Percentiles rank a stretch among this genome's conserved stretches.
Conservation (phyloP, 1,284 basidiomycete species). For the Tremellales sp. region DNA sequence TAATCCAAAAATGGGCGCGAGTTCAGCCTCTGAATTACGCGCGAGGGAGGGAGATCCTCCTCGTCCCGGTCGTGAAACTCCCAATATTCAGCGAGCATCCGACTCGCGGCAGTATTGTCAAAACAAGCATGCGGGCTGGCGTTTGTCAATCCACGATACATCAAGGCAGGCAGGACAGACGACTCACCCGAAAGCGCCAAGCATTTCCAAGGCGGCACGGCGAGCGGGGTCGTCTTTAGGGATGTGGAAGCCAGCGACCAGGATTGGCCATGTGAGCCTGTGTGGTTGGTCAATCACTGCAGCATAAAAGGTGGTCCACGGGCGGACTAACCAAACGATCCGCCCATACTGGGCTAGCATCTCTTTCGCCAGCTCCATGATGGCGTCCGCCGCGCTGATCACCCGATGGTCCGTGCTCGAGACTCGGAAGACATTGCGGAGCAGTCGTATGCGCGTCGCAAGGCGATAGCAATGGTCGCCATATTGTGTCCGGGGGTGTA, state of each 20-base stretch:
- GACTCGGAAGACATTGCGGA: constrained; percentile 38
- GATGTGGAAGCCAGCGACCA: constrained; percentile 43
- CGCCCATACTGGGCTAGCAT: constrained; percentile 37
- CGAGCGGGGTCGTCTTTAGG: constrained; percentile 32
- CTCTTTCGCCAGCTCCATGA: constrained; percentile 42
- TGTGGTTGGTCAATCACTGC: background rate
- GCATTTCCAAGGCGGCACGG: constrained; percentile 30
- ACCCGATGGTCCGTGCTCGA: constrained; percentile 35
- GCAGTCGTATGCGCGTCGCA: constrained; percentile 37
- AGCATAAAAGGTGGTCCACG: background rate
- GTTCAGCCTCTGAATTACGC: constrained; percentile 21
- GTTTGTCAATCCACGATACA: background rate
- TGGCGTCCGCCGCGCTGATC: constrained; percentile 27
- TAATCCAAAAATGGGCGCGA: constrained; percentile 23
- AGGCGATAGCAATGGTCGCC: constrained; percentile 43
- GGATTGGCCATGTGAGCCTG: constrained; percentile 46
- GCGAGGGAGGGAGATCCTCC: constrained; percentile 21
- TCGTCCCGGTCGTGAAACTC: constrained; percentile 19
- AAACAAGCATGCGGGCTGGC: constrained; percentile 42
- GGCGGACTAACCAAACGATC: constrained; percentile 39
- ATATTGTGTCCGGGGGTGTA: constrained; percentile 40
- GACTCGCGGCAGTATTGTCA: constrained; percentile 34
- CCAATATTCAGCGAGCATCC: constrained; percentile 33
- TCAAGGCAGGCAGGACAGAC: background rate
- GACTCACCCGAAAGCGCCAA: constrained; percentile 41